Conservation (phyloP, 108 stramenopile genomes). For the Nitzschia inconspicua region DNA sequence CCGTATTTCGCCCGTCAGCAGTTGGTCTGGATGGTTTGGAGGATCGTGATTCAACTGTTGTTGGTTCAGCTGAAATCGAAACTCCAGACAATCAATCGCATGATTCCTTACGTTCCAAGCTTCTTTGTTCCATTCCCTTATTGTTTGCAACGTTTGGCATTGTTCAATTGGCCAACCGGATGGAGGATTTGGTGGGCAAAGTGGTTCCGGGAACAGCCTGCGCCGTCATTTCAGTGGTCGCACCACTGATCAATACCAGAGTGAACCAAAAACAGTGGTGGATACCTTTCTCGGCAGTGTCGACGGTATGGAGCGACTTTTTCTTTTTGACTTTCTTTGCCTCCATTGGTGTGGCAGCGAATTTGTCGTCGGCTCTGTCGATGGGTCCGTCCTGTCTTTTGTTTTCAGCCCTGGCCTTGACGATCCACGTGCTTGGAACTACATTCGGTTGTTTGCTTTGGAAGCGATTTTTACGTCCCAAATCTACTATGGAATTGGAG, state of each 20-base stretch:
- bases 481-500: slow-evolving; percentile 32
- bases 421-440: slow-evolving; percentile 42
- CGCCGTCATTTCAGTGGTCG: slow-evolving; percentile 49
- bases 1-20: not conserved
- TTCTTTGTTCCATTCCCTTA: slow-evolving; percentile 7
- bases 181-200: slow-evolving; percentile 16
- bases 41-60: not conserved
- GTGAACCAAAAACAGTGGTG: not conserved
- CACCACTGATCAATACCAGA: slow-evolving; percentile 19
- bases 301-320: slow-evolving; percentile 26
- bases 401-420: slow-evolving; percentile 49
- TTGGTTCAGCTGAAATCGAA: not conserved
- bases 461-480: slow-evolving; percentile 4
- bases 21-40: not conserved
- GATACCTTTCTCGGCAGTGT: not conserved
- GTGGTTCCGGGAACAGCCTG: slow-evolving; percentile 60
- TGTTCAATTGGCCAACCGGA: slow-evolving; percentile 15
- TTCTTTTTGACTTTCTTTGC: slow-evolving; percentile 69
- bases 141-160: slow-evolving; percentile 11
- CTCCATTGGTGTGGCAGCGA: slow-evolving; percentile 55
- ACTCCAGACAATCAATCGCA: not conserved
- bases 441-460: slow-evolving; percentile 24
- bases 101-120: not conserved
- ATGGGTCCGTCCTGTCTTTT: slow-evolving; percentile 32
- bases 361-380: slow-evolving; percentile 45